Percentiles rank a stretch among this genome's conserved stretches.
These are phyloP conservation scores for Cyclotella kingstonii DNA, from an alignment of 108 stramenopile genomes.

Conservation along the genomic window DNA sequence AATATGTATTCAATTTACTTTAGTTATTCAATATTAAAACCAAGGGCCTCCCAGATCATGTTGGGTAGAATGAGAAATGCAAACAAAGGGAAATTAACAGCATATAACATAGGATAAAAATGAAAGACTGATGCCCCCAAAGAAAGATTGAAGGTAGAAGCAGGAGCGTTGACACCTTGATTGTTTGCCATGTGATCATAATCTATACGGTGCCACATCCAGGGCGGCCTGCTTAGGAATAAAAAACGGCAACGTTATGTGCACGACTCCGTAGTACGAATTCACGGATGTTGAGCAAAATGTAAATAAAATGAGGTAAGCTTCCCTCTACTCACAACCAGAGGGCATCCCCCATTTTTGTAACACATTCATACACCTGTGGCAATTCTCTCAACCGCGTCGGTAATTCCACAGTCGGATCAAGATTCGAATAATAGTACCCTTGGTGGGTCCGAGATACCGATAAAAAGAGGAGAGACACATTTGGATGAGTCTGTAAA, in stretches of 20 bases:
- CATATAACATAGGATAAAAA: constrained; percentile 69
- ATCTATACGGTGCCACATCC: constrained; percentile 90
- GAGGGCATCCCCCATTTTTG: constrained; percentile 66
- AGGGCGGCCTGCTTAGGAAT: constrained; percentile 14
- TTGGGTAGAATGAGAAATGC: constrained; percentile 71
- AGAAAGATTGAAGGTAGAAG: constrained; percentile 31
- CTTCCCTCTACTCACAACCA: constrained; percentile 50
- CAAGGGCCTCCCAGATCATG: constrained; percentile 67
- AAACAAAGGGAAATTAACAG: constrained; percentile 66
- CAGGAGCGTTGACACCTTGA: too few species aligned
- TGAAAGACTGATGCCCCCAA: constrained; percentile 88
- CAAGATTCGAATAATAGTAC: constrained; percentile 56
- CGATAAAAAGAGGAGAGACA: background rate
- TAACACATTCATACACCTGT: constrained; percentile 45
- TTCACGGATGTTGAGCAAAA: background rate
- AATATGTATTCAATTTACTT: background rate
- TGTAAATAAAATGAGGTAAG: too few species aligned
- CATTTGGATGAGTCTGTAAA: background rate
- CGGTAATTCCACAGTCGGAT: constrained; percentile 21
- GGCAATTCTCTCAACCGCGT: constrained; percentile 42
- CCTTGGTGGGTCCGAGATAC: constrained; percentile 3
- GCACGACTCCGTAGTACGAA: too few species aligned
- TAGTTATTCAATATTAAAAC: constrained; percentile 49
- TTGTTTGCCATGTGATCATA: constrained; percentile 24
- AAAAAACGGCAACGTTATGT: too few species aligned